These are phyloP conservation scores for Rhizomucor pusillus DNA, from an alignment of 371 early-diverging fungal genomes.

Conservation along the genomic window DNA sequence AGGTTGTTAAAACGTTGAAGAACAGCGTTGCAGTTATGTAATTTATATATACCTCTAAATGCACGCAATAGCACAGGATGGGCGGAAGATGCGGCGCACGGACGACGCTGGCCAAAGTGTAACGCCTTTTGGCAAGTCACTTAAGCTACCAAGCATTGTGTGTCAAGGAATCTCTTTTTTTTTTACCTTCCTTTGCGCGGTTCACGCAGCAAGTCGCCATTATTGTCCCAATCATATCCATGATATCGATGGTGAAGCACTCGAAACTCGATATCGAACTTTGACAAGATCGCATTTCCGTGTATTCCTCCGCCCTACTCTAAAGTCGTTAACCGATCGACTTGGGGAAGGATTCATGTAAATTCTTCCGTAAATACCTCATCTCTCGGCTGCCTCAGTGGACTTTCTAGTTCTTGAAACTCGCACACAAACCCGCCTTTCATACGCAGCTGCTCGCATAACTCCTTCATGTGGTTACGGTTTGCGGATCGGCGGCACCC, in stretches of 20 bases:
- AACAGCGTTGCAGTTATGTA: neutral
- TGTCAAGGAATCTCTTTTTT: neutral
- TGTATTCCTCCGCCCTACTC: constrained; percentile 77
- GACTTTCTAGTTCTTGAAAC: constrained; percentile 69
- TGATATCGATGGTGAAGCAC: constrained; percentile 67
- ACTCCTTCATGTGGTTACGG: constrained; percentile 58
- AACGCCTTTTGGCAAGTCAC: constrained; percentile 38
- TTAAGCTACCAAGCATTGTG: neutral
- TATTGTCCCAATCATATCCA: constrained; percentile 71
- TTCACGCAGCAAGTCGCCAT: constrained; percentile 41
- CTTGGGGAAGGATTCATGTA: too few relatives aligned
- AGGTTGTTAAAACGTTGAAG: neutral
- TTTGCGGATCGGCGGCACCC: constrained; percentile 63
- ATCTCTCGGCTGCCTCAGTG: constrained; percentile 48
- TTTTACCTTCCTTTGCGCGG: constrained; percentile 12
- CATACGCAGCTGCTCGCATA: constrained; percentile 49
- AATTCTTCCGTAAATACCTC: constrained; percentile 27
- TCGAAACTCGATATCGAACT: constrained; percentile 60
- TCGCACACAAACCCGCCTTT: constrained; percentile 74
- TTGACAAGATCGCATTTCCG: constrained; percentile 81
- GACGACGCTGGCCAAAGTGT: constrained; percentile 54
- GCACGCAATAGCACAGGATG: constrained; percentile 66
- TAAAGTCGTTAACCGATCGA: neutral
- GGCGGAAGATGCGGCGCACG: constrained; percentile 40
- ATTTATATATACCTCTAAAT: constrained; percentile 59